Conservation (phyloP, 805 yeast species). For the Ogataea ganodermae region DNA sequence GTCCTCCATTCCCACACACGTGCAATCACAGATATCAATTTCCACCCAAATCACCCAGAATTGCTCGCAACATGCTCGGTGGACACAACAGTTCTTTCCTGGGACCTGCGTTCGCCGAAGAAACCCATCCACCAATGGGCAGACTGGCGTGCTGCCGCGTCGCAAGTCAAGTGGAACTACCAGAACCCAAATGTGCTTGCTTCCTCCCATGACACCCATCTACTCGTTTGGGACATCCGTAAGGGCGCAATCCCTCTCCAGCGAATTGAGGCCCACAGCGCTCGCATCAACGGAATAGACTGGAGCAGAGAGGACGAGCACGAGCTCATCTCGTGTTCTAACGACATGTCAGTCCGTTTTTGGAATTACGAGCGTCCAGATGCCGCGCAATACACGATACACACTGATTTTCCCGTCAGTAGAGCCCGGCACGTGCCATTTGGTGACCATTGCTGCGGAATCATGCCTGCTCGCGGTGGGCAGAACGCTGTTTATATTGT, state of each 20-base stretch:
- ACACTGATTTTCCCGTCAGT: conserved; percentile 83
- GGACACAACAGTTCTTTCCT: conserved; percentile 80
- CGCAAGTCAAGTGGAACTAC: conserved; percentile 93
- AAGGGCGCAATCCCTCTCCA: conserved; percentile 76
- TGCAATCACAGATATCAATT: conserved; percentile 94
- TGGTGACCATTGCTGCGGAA: conserved; percentile 78
- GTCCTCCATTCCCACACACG: conserved; percentile 87
- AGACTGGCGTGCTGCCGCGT: conserved; percentile 95
- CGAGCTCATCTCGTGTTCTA: conserved; percentile 77
- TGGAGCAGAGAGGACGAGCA: conserved; percentile 64
- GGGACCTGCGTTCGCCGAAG: conserved; percentile 87
- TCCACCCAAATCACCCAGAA: conserved; percentile 86
- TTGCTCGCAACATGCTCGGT: conserved; percentile 89
- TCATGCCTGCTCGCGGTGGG: conserved; percentile 92
- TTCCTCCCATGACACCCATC: conserved; percentile 78
- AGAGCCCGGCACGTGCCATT: conserved; percentile 88
- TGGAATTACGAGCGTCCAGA: conserved; percentile 63
- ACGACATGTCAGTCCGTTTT: conserved; percentile 78
- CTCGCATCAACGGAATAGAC: conserved; percentile 88
- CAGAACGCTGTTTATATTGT: conserved; percentile 59
- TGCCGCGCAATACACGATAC: conserved; percentile 58
- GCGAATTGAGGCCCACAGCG: conserved; percentile 71
- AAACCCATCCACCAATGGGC: conserved; percentile 77
- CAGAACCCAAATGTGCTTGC: conserved; percentile 76
- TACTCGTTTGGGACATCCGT: conserved; percentile 87